Percentiles rank a stretch among this genome's conserved stretches.
Conservation (phyloP, 768 basidiomycete species). For the Thelephora aurantiotincta region DNA sequence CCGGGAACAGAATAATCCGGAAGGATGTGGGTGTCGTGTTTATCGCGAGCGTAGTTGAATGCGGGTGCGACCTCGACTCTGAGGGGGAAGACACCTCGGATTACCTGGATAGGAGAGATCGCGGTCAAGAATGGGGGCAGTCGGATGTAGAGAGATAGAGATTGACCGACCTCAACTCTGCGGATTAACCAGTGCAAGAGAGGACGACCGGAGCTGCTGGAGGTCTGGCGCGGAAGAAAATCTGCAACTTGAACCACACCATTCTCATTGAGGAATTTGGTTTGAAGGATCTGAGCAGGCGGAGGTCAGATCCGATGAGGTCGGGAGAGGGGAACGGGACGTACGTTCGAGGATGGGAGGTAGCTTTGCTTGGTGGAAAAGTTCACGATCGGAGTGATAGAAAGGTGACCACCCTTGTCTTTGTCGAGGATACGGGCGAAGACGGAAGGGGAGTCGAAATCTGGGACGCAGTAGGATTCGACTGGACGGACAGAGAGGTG, state of each 20-base stretch:
- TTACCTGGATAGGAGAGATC: conserved; percentile 29
- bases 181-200: conserved; percentile 77
- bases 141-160: neutral
- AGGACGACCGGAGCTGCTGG: conserved; percentile 32
- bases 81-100: conserved; percentile 72
- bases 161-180: conserved; percentile 45
- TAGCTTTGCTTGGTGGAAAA: conserved; percentile 75
- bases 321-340: conserved; percentile 7
- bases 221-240: conserved; percentile 58
- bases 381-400: conserved; percentile 57
- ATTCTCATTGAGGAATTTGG: conserved; percentile 83
- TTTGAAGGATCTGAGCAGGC: conserved; percentile 54
- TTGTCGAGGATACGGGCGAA: conserved; percentile 87
- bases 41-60: conserved; percentile 82
- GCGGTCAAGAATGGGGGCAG: neutral
- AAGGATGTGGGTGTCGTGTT: conserved; percentile 51
- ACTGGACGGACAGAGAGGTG: conserved; percentile 26
- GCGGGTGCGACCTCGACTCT: conserved; percentile 88
- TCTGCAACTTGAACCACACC: conserved; percentile 81
- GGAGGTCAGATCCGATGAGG: conserved; percentile 12
- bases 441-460: conserved; percentile 89
- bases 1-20: conserved; percentile 29
- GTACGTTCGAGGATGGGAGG: conserved; percentile 67
- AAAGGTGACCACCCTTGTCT: conserved; percentile 88
- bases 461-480: conserved; percentile 84